Percentiles rank a stretch among this genome's conserved stretches.
Conservation (phyloP, 2,329 filamentous ascomycete species). For the Hypoxylon sp. region DNA sequence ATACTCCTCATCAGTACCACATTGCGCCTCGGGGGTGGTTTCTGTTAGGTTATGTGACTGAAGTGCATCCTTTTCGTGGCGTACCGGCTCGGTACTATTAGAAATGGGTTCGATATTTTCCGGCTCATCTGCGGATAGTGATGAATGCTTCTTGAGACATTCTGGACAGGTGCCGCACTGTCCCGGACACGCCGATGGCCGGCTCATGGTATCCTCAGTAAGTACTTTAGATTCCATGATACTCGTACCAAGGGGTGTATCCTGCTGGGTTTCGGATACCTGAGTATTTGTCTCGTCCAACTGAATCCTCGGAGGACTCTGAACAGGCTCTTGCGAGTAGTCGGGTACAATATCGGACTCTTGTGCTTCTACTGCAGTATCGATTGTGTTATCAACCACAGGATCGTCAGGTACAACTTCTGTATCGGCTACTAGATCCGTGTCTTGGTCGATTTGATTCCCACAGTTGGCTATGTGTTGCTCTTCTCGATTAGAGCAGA, state of each 20-base stretch:
- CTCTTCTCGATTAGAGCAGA: background rate
- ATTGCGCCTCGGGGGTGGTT: background rate
- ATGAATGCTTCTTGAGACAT: no score
- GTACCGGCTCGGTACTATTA: no score
- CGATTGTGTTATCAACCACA: background rate
- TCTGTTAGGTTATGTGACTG: no score
- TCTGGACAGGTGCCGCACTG: no score
- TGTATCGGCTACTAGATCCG: background rate
- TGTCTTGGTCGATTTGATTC: background rate
- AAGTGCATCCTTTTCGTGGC: no score
- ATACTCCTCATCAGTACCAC: background rate
- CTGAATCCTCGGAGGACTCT: conserved; percentile 3
- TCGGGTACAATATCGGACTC: conserved; percentile 4
- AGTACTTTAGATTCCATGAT: conserved; percentile 2
- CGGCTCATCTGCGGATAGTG: no score
- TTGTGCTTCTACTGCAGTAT: background rate
- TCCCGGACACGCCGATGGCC: no score
- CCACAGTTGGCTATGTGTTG: background rate
- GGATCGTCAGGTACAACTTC: background rate
- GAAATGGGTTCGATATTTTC: no score
- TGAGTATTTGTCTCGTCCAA: conserved; percentile 8
- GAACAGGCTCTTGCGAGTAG: conserved; percentile 4
- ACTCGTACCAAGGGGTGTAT: background rate
- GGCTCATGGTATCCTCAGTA: background rate
- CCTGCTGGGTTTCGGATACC: background rate